phyloP scores from a whole-genome alignment of 306 rosid genomes.

The Lablab purpureus region DNA sequence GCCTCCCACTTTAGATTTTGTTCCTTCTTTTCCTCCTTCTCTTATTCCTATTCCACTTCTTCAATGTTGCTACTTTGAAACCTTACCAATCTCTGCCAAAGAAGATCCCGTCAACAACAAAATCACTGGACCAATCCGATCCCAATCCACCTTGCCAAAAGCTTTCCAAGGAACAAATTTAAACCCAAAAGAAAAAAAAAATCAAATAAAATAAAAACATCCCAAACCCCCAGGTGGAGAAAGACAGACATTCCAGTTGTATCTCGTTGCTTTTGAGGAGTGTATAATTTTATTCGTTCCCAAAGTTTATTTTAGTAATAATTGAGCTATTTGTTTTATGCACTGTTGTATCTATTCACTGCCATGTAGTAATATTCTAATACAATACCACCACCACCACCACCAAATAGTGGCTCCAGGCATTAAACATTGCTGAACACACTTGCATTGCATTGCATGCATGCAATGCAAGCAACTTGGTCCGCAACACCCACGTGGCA shows the following conservation, averaged over 20 bases:
- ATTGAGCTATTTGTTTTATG: conserved; percentile 42
- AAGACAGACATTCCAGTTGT: conserved; percentile 97
- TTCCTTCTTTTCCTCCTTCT: conserved; percentile 26
- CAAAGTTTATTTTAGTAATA: conserved; percentile 61
- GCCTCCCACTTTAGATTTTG: conserved; percentile 48
- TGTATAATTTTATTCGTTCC: conserved; percentile 58
- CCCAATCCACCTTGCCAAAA: conserved; percentile 53
- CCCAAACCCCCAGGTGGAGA: conserved; percentile 53
- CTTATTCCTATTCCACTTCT: conserved; percentile 35
- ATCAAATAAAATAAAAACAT: conserved; percentile 38
- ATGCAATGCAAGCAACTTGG: conserved; percentile 73
- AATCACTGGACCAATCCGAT: conserved; percentile 73
- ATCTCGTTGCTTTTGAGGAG: conserved; percentile 99
- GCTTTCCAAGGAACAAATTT: conserved; percentile 43
- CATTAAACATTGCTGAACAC: conserved; percentile 39
- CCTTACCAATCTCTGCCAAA: conserved; percentile 50
- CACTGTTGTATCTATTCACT: not conserved
- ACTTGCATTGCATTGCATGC: conserved; percentile 54
- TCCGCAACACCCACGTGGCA: conserved; percentile 73
- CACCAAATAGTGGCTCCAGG: not conserved
- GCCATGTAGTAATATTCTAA: not conserved
- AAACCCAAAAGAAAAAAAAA: conserved; percentile 4
- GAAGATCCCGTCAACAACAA: conserved; percentile 69
- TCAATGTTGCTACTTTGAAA: conserved; percentile 52
- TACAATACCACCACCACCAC: not conserved